A percentile compares a stretch with the other conserved stretches of the same genome.
Conservation (phyloP, 2,329 filamentous ascomycete species). For the Orbilia brochopaga region DNA sequence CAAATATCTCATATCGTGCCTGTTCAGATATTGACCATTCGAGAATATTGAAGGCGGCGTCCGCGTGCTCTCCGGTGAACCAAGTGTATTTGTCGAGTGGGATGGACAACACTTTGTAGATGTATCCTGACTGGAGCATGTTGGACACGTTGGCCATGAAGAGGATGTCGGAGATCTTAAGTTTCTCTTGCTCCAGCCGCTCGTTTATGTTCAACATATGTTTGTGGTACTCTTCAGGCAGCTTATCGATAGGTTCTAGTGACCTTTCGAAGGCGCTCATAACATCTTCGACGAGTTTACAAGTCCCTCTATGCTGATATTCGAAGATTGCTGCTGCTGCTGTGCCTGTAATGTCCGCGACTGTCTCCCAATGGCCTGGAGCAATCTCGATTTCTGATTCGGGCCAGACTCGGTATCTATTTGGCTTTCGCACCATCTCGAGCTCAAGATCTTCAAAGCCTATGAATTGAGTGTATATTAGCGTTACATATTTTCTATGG, state of each 20-base stretch:
- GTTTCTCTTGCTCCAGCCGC: constrained; percentile 21
- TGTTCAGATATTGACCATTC: constrained; percentile 6
- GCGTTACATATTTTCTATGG: too few species aligned
- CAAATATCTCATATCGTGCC: constrained; percentile 31
- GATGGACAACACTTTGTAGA: constrained; percentile 50
- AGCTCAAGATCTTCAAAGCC: constrained; percentile 42
- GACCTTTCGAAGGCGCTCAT: constrained; percentile 1
- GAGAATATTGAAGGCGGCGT: constrained; percentile 29
- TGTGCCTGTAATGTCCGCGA: constrained; percentile 50
- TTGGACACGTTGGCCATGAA: constrained; percentile 49
- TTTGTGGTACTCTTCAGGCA: constrained; percentile 8
- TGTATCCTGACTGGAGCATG: constrained; percentile 31
- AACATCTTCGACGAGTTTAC: constrained; percentile 30
- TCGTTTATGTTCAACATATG: constrained; percentile 30
- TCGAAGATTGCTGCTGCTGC: constrained; percentile 47
- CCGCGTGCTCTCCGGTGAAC: constrained; percentile 25
- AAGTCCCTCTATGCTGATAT: constrained; percentile 32
- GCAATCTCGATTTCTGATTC: constrained; percentile 26
- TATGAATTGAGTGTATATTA: not conserved
- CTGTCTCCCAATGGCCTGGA: constrained; percentile 24
- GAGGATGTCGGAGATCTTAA: constrained; percentile 47
- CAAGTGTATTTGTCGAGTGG: constrained; percentile 49
- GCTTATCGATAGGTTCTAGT: constrained; percentile 1
- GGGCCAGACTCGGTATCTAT: constrained; percentile 16
- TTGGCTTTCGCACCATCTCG: constrained; percentile 23